Evolutionary conservation across 2,329 filamentous ascomycete genomes (phyloP), one percentile per base, ranked within the genome.

Genomic region (Periconia macrospinosa): DNA sequence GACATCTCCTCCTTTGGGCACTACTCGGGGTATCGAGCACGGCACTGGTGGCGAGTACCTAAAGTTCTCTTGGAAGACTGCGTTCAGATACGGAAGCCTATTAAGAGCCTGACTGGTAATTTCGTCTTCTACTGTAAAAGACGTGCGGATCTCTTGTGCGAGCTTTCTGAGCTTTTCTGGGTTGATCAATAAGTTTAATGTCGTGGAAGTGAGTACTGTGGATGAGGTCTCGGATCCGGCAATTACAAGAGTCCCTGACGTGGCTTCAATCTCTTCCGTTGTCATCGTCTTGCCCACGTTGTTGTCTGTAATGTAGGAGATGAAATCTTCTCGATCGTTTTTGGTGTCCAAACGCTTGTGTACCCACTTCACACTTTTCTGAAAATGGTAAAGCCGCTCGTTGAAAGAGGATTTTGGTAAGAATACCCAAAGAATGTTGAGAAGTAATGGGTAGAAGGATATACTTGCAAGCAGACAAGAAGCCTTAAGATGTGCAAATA

Each of bases 201-300:
- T 62, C 11, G 68, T 61, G 2, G 72, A 71, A 1, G 59, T 60
- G 27, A 77, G 55, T 2, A 70, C 59, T 1, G 72, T 76, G 2
- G 71, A 69, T 1, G 71, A 74, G 1, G 74, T 75, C 54, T 77
- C 75, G 2, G 67, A 72, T 1, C 75, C 75, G 1, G 70, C 75
- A 50, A 73, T 59, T 55, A 76, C 72, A 40, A 77, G 67, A 8
- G 73, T 17, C 1, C 60, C 58, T 27, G 68, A 69, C 35, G 69
- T 72, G 15, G 60, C 59, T 35, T 74, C 63, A n/a, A 75, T 66
- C 52, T 77, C 74, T 2, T 62, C 60, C n/a, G 51, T 55, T 2
- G 55, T 45, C 2, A 62, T 60, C 48, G 54, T 62, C 7, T 47
- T 41, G 43, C 59, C 47, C 50, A 60, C 55, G 58, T 67, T 59